Percentiles rank a stretch among this genome's conserved stretches.
Evolutionary conservation across 2,329 filamentous ascomycete genomes (phyloP).

Genomic region (Teratosphaeria nubilosa): DNA sequence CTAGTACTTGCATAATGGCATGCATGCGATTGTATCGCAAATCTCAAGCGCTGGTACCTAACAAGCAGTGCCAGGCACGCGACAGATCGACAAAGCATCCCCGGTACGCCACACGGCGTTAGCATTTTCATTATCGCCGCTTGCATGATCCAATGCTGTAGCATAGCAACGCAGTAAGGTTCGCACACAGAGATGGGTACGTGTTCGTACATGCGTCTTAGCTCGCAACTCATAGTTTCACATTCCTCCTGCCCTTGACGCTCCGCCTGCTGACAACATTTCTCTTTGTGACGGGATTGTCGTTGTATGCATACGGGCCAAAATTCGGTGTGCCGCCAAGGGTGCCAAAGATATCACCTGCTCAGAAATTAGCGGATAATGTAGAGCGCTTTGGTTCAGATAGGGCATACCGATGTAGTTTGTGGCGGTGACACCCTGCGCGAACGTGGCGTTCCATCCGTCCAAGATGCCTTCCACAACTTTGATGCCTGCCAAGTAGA

Average conservation of each 20-base stretch:
- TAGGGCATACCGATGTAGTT: slow-evolving; percentile 47
- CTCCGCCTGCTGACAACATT: slow-evolving; percentile 1
- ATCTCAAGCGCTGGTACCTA: too few species aligned
- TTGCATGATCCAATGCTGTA: background rate
- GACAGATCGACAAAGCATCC: background rate
- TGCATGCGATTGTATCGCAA: too few species aligned
- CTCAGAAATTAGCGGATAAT: background rate
- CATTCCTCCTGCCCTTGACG: slow-evolving; percentile 6
- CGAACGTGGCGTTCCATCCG: slow-evolving; percentile 51
- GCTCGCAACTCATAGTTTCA: background rate
- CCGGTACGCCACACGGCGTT: background rate
- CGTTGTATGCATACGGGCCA: slow-evolving; percentile 13
- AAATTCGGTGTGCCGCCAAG: slow-evolving; percentile 11
- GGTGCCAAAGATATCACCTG: slow-evolving; percentile 46
- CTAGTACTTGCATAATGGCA: too few species aligned
- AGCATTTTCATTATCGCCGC: background rate
- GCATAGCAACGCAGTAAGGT: background rate
- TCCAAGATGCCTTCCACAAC: slow-evolving; percentile 54
- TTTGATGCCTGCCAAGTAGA: slow-evolving; percentile 55
- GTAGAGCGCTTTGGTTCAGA: background rate
- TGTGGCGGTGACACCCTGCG: slow-evolving; percentile 44
- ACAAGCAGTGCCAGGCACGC: too few species aligned
- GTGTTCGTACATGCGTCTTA: background rate
- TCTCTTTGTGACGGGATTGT: slow-evolving; percentile 9
- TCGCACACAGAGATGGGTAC: too few species aligned